Evolutionary conservation across 2,329 filamentous ascomycete genomes (phyloP).

Genomic region (Zelopaecilomyces penicillatus): DNA sequence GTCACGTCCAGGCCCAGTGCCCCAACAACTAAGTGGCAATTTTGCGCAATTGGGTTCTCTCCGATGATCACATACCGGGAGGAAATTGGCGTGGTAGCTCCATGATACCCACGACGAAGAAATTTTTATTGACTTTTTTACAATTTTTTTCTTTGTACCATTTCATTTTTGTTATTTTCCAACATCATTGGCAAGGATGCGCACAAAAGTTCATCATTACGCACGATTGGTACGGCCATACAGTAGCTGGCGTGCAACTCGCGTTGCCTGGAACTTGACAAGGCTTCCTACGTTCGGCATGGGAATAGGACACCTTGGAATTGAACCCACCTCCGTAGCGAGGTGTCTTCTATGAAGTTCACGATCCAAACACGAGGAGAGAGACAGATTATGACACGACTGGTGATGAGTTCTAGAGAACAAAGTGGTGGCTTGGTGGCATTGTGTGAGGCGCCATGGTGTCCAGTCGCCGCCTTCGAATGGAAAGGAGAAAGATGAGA

Average conservation of each 20-base stretch:
- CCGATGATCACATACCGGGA: conserved; percentile 12
- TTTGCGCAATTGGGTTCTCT: conserved; percentile 13
- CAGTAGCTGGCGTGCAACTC: conserved; percentile 20
- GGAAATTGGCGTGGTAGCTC: conserved; percentile 32
- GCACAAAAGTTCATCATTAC: conserved; percentile 20
- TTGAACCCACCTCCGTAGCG: conserved; percentile 22
- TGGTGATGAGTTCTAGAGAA: conserved; percentile 18
- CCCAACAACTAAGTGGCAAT: conserved; percentile 58
- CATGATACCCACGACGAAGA: conserved; percentile 34
- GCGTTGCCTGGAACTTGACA: conserved; percentile 20
- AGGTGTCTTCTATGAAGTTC: conserved; percentile 14
- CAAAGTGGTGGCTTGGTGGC: conserved; percentile 6
- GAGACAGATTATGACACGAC: conserved; percentile 13
- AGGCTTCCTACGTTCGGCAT: conserved; percentile 14
- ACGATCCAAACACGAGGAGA: conserved; percentile 3
- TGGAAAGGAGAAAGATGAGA: conserved; percentile 13
- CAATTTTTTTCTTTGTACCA: conserved; percentile 11
- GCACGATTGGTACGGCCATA: conserved; percentile 24
- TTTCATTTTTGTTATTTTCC: conserved; percentile 13
- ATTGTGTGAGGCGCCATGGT: conserved; percentile 15
- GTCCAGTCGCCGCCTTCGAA: conserved; percentile 4
- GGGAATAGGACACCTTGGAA: conserved; percentile 19
- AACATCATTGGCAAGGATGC: conserved; percentile 11
- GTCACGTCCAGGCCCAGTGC: conserved; percentile 91
- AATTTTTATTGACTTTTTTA: conserved; percentile 17